Conservation (phyloP, 768 basidiomycete genomes). For the Neoboletus subvelutipes region DNA sequence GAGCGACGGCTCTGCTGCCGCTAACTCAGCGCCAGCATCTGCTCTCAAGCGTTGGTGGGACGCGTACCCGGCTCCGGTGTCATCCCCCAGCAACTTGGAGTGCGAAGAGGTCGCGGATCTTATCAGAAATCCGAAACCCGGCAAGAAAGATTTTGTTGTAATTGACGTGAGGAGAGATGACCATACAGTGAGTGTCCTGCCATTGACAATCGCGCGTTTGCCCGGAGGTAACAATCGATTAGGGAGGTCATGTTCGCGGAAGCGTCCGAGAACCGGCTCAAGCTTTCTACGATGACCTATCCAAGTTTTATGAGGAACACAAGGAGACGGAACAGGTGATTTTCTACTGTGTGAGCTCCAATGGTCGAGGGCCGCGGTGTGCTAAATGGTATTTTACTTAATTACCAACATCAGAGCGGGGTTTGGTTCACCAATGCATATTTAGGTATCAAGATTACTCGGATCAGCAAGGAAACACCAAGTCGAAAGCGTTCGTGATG, state of each 20-base stretch:
- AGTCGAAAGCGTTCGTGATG: constrained; percentile 42
- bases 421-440: neutral
- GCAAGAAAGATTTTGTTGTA: constrained; percentile 36
- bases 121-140: constrained; percentile 13
- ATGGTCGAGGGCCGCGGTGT: constrained; percentile 52
- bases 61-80: constrained; percentile 44
- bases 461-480: constrained; percentile 28
- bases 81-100: constrained; percentile 31
- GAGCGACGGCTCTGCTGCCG: constrained; percentile 1
- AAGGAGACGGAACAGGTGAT: constrained; percentile 42
- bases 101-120: constrained; percentile 40
- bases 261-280: constrained; percentile 51
- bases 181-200: constrained; percentile 36
- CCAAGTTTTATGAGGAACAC: constrained; percentile 42
- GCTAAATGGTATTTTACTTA: constrained; percentile 52
- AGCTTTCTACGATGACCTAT: constrained; percentile 47
- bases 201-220: neutral
- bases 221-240: neutral
- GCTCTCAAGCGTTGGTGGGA: constrained; percentile 52
- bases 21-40: neutral
- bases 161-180: constrained; percentile 53
- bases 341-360: constrained; percentile 55
- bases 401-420: neutral
- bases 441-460: constrained; percentile 53
- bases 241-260: constrained; percentile 56